Evolutionary conservation across 2,329 filamentous ascomycete genomes (phyloP).

Genomic region (Teratosphaeria epicoccoides): DNA sequence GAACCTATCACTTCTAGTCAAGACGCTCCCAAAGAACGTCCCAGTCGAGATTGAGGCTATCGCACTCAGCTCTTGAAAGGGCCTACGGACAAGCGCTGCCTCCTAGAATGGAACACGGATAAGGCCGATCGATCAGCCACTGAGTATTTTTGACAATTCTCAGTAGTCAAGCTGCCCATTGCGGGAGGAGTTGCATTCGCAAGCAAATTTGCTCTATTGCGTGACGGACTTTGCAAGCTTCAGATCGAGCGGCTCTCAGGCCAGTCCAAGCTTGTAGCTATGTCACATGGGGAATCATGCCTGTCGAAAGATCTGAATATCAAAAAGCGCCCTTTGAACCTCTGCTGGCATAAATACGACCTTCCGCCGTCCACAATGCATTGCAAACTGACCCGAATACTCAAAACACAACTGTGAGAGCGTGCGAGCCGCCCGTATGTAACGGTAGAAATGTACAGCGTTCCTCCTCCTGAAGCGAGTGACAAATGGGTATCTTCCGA

Average conservation of each 20-base stretch:
- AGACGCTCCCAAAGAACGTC: constrained; percentile 75
- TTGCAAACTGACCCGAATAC: neutral
- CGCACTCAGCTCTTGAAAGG: constrained; percentile 40
- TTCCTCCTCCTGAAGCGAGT: constrained; percentile 8
- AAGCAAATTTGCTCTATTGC: neutral
- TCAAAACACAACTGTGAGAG: neutral
- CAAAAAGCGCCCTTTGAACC: neutral
- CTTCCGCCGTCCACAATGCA: neutral
- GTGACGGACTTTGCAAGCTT: neutral
- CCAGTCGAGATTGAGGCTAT: constrained; percentile 87
- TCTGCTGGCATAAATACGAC: neutral
- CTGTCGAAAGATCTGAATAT: neutral
- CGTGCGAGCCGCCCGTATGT: neutral
- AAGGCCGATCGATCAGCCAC: neutral
- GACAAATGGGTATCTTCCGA: constrained; percentile 14
- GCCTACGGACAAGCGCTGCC: neutral
- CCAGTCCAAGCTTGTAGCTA: neutral
- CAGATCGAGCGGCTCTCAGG: neutral
- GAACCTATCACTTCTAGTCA: too few relatives aligned
- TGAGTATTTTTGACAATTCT: neutral
- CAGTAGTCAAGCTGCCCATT: neutral
- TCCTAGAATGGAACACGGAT: neutral
- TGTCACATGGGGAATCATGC: neutral
- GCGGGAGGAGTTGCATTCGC: neutral
- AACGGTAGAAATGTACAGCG: neutral